Evolutionary conservation across 2,329 filamentous ascomycete genomes (phyloP).

Genomic region (Penicillium sp.): DNA sequence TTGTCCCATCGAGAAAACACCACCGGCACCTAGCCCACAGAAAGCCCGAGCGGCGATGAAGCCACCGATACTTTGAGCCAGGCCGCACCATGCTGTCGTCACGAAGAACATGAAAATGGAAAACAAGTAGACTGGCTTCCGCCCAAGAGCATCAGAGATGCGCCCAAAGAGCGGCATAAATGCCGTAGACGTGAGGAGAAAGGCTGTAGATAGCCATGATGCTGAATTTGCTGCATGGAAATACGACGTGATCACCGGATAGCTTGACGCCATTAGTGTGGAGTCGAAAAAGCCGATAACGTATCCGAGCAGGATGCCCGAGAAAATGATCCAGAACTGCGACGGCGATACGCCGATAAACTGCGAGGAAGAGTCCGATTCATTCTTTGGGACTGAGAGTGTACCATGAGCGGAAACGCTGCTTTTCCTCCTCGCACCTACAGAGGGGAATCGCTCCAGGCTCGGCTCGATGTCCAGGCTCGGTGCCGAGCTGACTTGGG

Average conservation of each 20-base stretch:
- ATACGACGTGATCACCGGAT: conserved; percentile 79
- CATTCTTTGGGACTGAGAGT: conserved; percentile 8
- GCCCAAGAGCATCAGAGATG: conserved; percentile 71
- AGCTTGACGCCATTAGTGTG: conserved; percentile 78
- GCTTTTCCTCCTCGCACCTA: conserved; percentile 11
- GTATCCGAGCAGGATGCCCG: conserved; percentile 59
- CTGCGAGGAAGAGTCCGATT: conserved; percentile 30
- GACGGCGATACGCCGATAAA: conserved; percentile 42
- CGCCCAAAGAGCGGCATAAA: conserved; percentile 75
- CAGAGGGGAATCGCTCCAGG: conserved; percentile 26
- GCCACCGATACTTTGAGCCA: conserved; percentile 67
- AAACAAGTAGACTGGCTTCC: conserved; percentile 67
- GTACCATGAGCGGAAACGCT: conserved; percentile 10
- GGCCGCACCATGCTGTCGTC: conserved; percentile 70
- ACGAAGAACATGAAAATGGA: conserved; percentile 63
- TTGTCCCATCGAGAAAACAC: conserved; percentile 69
- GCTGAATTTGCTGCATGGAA: conserved; percentile 76
- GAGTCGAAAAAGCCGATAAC: conserved; percentile 68
- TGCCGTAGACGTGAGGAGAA: conserved; percentile 73
- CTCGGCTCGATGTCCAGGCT: conserved; percentile 29
- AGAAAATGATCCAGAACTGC: conserved; percentile 66
- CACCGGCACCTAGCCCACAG: conserved; percentile 73
- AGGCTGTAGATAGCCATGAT: conserved; percentile 80
- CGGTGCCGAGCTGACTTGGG: conserved; percentile 30
- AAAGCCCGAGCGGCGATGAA: conserved; percentile 72